A percentile compares a stretch with the other conserved stretches of the same genome.
phyloP scores from a whole-genome alignment of 768 basidiomycete genomes.

The Mycena maculata region DNA sequence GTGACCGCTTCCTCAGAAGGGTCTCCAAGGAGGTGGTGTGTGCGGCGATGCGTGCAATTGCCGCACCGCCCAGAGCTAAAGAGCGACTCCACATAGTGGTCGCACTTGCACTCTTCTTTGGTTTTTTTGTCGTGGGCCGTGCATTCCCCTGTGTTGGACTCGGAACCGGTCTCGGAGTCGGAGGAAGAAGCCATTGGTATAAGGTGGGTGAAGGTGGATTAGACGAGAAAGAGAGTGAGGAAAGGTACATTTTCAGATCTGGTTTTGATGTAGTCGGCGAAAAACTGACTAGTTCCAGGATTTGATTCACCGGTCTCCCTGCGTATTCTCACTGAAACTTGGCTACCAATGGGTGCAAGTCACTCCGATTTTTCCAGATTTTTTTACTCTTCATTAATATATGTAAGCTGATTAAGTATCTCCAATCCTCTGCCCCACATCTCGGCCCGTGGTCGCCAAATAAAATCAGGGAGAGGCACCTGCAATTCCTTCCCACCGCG shows the following conservation, averaged over 20 bases:
- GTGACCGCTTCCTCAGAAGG: too few relatives aligned
- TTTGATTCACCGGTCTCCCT: neutral
- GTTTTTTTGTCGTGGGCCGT: neutral
- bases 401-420: neutral
- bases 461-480: neutral
- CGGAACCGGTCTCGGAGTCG: too few relatives aligned
- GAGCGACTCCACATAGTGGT: neutral
- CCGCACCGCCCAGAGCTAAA: too few relatives aligned
- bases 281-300: too few relatives aligned
- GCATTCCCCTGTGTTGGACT: conserved; percentile 7
- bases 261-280: too few relatives aligned
- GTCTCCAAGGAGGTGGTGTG: too few relatives aligned
- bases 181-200: neutral
- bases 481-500: neutral
- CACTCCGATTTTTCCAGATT: too few relatives aligned
- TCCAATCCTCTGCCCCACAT: conserved; percentile 13
- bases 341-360: too few relatives aligned
- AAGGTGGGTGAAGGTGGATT: too few relatives aligned
- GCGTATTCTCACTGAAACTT: neutral
- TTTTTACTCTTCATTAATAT: neutral
- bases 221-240: neutral
- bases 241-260: too few relatives aligned
- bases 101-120: conserved; percentile 1
- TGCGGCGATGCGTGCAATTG: too few relatives aligned
- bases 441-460: conserved; percentile 16